phyloP scores from a whole-genome alignment of 768 basidiomycete genomes.

The Hericium erinaceus region DNA sequence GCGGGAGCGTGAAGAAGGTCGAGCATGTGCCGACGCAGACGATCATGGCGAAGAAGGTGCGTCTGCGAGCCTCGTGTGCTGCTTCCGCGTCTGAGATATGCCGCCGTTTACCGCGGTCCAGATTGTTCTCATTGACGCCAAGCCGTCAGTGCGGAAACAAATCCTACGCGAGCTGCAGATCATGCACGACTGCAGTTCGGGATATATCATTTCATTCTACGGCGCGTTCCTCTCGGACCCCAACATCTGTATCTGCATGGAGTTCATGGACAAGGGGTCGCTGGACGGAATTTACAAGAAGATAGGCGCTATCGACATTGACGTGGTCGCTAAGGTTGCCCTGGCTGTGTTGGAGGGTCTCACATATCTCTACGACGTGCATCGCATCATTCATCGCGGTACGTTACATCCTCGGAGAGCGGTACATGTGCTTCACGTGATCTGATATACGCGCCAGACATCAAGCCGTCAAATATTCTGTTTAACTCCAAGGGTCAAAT shows the following conservation, averaged over 20 bases:
- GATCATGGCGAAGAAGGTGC: conserved; percentile 96
- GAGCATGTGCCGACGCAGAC: conserved; percentile 86
- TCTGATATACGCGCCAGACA: conserved; percentile 47
- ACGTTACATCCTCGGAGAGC: conserved; percentile 20
- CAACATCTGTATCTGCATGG: conserved; percentile 99
- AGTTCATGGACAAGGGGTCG: conserved; percentile 89
- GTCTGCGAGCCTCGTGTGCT: conserved; percentile 17
- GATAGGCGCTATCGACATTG: conserved; percentile 88
- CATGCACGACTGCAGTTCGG: conserved; percentile 95
- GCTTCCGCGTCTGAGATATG: not conserved
- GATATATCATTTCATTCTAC: conserved; percentile 93
- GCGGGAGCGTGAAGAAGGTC: conserved; percentile 95
- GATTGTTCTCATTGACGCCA: conserved; percentile 95
- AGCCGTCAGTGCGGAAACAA: conserved; percentile 93
- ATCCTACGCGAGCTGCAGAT: conserved; percentile 96
- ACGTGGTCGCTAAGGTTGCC: conserved; percentile 90
- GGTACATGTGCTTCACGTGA: not conserved
- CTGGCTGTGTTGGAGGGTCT: conserved; percentile 89
- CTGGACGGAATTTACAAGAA: conserved; percentile 95
- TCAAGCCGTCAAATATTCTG: conserved; percentile 97
- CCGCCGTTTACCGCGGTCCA: conserved; percentile 22
- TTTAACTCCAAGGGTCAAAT: conserved; percentile 92
- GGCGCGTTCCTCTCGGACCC: conserved; percentile 96
- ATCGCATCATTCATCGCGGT: conserved; percentile 99
- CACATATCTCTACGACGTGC: conserved; percentile 94